Evolutionary conservation across 2,329 filamentous ascomycete species (phyloP).

Genomic region (Pseudogymnoascus pannorum): DNA sequence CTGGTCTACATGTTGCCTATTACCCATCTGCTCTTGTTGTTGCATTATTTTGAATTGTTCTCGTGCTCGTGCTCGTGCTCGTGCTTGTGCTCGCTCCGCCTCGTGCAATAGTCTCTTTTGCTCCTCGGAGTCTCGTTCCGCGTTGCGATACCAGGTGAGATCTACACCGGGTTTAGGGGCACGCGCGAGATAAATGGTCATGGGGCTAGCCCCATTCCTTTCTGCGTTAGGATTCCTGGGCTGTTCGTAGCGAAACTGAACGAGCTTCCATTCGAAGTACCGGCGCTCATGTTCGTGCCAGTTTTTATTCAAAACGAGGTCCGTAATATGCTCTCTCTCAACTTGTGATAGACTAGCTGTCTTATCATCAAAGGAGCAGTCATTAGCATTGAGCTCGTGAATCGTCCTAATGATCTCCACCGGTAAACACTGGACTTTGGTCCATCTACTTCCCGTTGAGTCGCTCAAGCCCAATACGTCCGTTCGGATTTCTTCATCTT

Average conservation of each 20-base stretch:
- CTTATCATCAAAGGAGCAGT: conserved; percentile 22
- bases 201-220: conserved; percentile 20
- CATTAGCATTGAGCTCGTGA: conserved; percentile 20
- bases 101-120: no score
- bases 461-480: neutral
- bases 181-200: conserved; percentile 24
- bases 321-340: conserved; percentile 23
- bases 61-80: no score
- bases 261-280: conserved; percentile 25
- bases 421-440: conserved; percentile 15
- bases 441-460: conserved; percentile 23
- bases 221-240: conserved; percentile 7
- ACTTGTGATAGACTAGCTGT: conserved; percentile 19
- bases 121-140: no score
- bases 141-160: conserved; percentile 13
- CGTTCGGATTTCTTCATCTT: no score
- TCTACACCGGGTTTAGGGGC: conserved; percentile 16
- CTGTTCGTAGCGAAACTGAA: conserved; percentile 20
- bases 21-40: neutral
- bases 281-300: conserved; percentile 16
- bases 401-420: conserved; percentile 22
- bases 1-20: neutral
- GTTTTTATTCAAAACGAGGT: conserved; percentile 21
- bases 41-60: no score
- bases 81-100: no score